These are phyloP conservation scores for Euphorbia celastroides DNA, from an alignment of 441 rosid genomes.

Conservation along the genomic window DNA sequence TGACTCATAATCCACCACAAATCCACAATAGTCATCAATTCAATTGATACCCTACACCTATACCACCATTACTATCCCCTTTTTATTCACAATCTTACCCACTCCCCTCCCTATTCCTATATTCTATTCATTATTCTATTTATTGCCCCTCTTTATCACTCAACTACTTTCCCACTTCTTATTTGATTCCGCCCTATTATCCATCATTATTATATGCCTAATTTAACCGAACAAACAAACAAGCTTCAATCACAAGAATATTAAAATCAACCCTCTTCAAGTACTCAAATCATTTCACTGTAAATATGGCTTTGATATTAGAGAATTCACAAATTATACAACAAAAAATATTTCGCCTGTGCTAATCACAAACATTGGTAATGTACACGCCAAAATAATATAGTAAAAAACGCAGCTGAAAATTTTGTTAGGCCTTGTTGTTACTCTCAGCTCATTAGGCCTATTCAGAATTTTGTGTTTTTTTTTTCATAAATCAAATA, in stretches of 20 bases:
- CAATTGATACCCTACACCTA: neutral
- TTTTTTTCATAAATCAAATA: neutral
- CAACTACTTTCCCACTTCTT: neutral
- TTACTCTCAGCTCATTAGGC: neutral
- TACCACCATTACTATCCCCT: neutral
- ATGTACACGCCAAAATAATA: slow-evolving; percentile 9
- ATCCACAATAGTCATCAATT: neutral
- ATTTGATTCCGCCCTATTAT: neutral
- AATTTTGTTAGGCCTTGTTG: neutral
- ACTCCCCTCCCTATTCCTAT: neutral
- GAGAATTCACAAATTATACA: slow-evolving; percentile 13
- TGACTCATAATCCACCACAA: slow-evolving; percentile 7
- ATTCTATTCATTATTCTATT: neutral
- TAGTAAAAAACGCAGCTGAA: neutral
- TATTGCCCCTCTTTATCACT: neutral
- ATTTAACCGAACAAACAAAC: too few species aligned
- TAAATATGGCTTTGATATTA: neutral
- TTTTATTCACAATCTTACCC: neutral
- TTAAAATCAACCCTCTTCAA: too few species aligned
- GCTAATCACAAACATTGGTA: neutral
- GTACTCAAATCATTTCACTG: neutral
- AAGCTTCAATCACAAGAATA: too few species aligned
- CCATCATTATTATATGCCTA: too few species aligned
- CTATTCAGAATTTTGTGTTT: slow-evolving; percentile 1
- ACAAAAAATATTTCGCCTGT: slow-evolving; percentile 6